These are phyloP conservation scores for Yarrowia galli DNA, from an alignment of 1,139 yeast species.

Conservation along the genomic window DNA sequence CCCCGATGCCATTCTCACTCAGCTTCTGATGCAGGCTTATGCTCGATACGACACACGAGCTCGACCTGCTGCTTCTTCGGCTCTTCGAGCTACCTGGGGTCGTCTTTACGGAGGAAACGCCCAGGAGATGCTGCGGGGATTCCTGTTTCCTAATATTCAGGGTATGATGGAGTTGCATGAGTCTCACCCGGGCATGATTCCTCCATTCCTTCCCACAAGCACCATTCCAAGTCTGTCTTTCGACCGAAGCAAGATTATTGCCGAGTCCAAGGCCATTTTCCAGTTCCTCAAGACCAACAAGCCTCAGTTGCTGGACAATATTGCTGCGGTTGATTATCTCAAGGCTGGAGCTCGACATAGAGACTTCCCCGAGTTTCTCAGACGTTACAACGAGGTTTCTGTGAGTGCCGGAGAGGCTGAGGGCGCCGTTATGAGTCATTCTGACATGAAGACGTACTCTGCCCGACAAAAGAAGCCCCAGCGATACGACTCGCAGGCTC, in stretches of 20 bases:
- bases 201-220: slow-evolving; percentile 74
- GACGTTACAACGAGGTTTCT: slow-evolving; percentile 52
- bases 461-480: slow-evolving; percentile 21
- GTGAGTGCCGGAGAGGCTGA: slow-evolving; percentile 40
- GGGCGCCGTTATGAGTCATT: neutral
- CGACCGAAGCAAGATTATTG: slow-evolving; percentile 58
- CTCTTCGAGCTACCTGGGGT: slow-evolving; percentile 19
- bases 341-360: slow-evolving; percentile 62
- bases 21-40: slow-evolving; percentile 50
- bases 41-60: slow-evolving; percentile 48
- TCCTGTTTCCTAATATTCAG: slow-evolving; percentile 43
- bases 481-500: neutral
- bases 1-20: slow-evolving; percentile 48
- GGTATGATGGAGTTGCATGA: slow-evolving; percentile 40
- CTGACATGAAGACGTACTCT: slow-evolving; percentile 3
- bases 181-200: slow-evolving; percentile 44
- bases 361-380: slow-evolving; percentile 58
- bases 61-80: slow-evolving; percentile 47
- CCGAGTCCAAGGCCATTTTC: slow-evolving; percentile 84
- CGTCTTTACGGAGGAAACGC: slow-evolving; percentile 22
- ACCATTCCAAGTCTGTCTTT: slow-evolving; percentile 50
- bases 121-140: slow-evolving; percentile 27
- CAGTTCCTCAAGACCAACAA: slow-evolving; percentile 57
- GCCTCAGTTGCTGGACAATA: slow-evolving; percentile 56
- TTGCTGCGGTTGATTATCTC: slow-evolving; percentile 58